Evolutionary conservation across 2,329 filamentous ascomycete species (phyloP).

Genomic region (Aureobasidium subglaciale): DNA sequence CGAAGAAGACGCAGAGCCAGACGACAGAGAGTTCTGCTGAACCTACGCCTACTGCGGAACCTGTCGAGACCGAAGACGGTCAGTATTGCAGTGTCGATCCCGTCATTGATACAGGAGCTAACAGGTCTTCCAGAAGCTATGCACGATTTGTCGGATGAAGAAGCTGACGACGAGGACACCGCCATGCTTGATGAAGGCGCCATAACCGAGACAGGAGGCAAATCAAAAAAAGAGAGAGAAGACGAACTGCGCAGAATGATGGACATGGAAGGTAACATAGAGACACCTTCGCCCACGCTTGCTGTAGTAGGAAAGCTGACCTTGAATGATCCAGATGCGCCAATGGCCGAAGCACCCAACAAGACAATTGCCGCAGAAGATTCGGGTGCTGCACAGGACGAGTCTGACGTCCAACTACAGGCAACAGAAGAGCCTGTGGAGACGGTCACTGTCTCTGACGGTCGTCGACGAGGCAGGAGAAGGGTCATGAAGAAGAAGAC

Average conservation of each 20-base stretch:
- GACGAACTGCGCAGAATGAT: constrained; percentile 66
- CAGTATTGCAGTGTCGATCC: neutral
- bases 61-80: constrained; percentile 15
- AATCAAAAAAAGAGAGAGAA: constrained; percentile 54
- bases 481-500: constrained; percentile 84
- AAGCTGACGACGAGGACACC: constrained; percentile 46
- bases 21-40: constrained; percentile 32
- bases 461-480: constrained; percentile 67
- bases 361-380: constrained; percentile 31
- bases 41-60: constrained; percentile 32
- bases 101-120: neutral
- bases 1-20: constrained; percentile 43
- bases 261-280: constrained; percentile 53
- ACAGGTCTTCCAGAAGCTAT: constrained; percentile 24
- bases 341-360: constrained; percentile 50
- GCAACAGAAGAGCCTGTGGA: constrained; percentile 23
- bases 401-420: constrained; percentile 15
- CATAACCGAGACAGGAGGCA: constrained; percentile 27
- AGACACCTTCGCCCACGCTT: neutral
- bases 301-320: neutral
- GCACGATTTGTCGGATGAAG: constrained; percentile 40
- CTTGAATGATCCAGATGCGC: constrained; percentile 40
- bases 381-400: constrained; percentile 33
- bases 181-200: constrained; percentile 18
- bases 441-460: constrained; percentile 50